Base-by-base conservation (phyloP, 2,329 filamentous ascomycete genomes). In the Beauveria caledonica region DNA sequence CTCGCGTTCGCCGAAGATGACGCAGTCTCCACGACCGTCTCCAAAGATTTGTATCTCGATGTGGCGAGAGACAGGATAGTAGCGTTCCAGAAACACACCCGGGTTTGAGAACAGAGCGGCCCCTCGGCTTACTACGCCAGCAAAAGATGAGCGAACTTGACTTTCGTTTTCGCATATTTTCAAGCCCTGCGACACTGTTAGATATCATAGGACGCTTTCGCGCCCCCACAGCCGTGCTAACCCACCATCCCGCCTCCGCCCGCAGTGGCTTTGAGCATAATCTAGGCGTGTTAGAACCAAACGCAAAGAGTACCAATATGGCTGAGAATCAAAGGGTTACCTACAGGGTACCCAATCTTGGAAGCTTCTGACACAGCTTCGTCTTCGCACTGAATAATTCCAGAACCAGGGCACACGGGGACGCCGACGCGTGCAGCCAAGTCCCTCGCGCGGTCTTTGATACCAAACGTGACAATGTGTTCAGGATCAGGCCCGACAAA, bases 401-500 rank as follows among this genome's bases (percentile, higher is more conserved):
- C 1, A 68, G 55, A 0, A 1, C 73, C 66, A 68, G 74, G 78
- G 68, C 81, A 61, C 1, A 72, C 67, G 0, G 74, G 73, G 0
- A 76, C 72, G 3, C 60, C 74, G 0, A 81, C 80, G 19, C 75
- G 72, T 8, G 75, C 72, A 0, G 84, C 82, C 11, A 85, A 69
- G 2, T 77, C 77, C 29, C 83, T 72, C 33, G 84, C 84, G 6
- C 75, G 76, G 66, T 86, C 81, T 67, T 86, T 86, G 55, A 84
- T 70, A 1, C 84, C 84, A 66, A 86, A 82, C 0, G 76, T 76
- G 61, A 79, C 76, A 56, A 86, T 85, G 25, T 72, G 71, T 25
- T 76, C 72, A 0, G 81, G 74, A 3, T 75, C 76, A 0, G 86
- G 85, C 0, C 86, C 86, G 2, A 82, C 78, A 67, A 84, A 87